These are phyloP conservation scores for Euphorbia tirucalli DNA, from an alignment of 345 rosid genomes.

Conservation along the genomic window DNA sequence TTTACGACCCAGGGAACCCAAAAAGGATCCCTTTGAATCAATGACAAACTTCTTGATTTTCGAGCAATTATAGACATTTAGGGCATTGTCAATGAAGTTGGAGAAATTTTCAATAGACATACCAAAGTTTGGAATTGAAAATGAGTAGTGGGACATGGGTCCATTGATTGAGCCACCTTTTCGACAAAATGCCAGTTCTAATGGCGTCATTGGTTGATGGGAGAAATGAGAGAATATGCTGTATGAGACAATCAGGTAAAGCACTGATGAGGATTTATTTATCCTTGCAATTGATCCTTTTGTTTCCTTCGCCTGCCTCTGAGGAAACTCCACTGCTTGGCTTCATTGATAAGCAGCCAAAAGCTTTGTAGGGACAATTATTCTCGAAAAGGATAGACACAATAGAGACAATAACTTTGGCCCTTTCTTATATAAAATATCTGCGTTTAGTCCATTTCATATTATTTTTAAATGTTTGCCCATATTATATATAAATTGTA, in stretches of 20 bases:
- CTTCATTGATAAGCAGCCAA: background rate
- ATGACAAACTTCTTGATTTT: background rate
- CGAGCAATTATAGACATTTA: background rate
- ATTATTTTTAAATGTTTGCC: too few species aligned
- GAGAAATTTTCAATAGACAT: background rate
- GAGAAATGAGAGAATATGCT: slow-evolving; percentile 15
- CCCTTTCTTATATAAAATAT: too few species aligned
- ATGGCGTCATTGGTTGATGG: background rate
- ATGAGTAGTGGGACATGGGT: slow-evolving; percentile 7
- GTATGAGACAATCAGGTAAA: slow-evolving; percentile 13
- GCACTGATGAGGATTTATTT: slow-evolving; percentile 10
- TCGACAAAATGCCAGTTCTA: slow-evolving; percentile 15
- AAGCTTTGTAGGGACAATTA: background rate
- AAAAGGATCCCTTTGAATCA: background rate
- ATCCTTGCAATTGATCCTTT: background rate
- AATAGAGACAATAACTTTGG: too few species aligned
- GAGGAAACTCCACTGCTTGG: background rate
- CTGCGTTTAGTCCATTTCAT: too few species aligned
- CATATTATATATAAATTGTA: too few species aligned
- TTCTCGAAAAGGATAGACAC: background rate
- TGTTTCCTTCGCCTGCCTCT: background rate
- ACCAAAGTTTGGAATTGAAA: background rate
- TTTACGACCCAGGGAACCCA: background rate
- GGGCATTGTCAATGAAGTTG: background rate
- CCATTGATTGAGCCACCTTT: slow-evolving; percentile 12